Base-by-base conservation (phyloP, 2,329 filamentous ascomycete genomes). In the Gremmenia infestans region DNA sequence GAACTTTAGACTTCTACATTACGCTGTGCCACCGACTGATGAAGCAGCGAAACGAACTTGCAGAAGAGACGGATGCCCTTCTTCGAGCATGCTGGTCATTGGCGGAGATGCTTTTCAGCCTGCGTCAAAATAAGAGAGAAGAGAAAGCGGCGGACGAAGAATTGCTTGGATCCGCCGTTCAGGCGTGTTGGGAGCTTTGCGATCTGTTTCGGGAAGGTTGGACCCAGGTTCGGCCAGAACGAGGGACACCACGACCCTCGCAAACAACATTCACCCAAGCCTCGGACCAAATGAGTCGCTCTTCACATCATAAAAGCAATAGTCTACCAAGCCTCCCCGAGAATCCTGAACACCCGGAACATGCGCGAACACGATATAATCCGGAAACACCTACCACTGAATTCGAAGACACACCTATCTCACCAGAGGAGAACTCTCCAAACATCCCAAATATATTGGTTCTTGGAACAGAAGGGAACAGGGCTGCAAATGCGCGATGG, bases 351-450 rank as follows among this genome's bases (percentile, higher is more conserved):
- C 73, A 61, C 22, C 56, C 60, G 15, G 60, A 63, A 19, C 53
- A 60, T 49, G 43, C 57, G 3, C 57, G 59, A 12, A 61, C 58
- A 37, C 58, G 56, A 52, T 65, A 63, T 2, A 80, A 86, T 4
- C 92, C 92, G 0, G 93, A 97, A 73, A 97, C 92, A 0, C 92
- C 92, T 0, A 93, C 93, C 0, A 97, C 92, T 4, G 91, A 97
- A 63, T 97, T 97, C 65, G 93, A 97, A 70, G 92, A 97, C 68
- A 91, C 88, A 0, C 86, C 89, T 4, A 82, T 91, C 45, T 95
- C 91, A 0, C 88, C 88, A 0, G 89, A 93, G 54, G 89, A 89
- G 62, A 83, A 86, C 46, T 87, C 82, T 7, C 82, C 86, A 0
- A 86, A 85, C 40, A 82, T 91, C 53, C 92, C 91, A 5, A 95